Conservation (phyloP, 2,329 filamentous ascomycete species). For the Ceratocystis albifundus region DNA sequence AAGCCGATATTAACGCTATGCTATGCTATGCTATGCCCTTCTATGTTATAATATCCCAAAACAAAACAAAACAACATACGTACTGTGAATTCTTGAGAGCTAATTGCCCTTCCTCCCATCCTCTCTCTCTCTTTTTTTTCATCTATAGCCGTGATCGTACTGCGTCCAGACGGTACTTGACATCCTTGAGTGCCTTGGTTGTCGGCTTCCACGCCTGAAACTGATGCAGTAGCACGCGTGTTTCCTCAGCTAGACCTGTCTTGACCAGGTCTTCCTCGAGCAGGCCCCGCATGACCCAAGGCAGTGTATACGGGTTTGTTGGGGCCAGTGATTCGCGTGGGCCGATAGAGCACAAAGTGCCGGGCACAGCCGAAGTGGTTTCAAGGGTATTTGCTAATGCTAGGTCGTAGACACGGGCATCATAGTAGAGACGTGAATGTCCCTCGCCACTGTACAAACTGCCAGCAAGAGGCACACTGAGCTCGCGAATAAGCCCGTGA, state of each 20-base stretch:
- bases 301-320: conserved; percentile 78
- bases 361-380: conserved; percentile 44
- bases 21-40: too few species aligned
- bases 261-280: conserved; percentile 86
- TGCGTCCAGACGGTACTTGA: conserved; percentile 86
- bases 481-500: conserved; percentile 82
- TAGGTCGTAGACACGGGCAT: conserved; percentile 71
- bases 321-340: conserved; percentile 32
- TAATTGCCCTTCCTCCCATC: too few species aligned
- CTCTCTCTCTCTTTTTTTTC: too few species aligned
- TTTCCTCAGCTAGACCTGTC: conserved; percentile 65
- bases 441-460: conserved; percentile 86
- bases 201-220: conserved; percentile 90
- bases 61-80: too few species aligned
- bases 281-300: conserved; percentile 90
- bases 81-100: too few species aligned
- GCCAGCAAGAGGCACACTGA: conserved; percentile 78
- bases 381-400: conserved; percentile 63
- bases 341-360: conserved; percentile 33
- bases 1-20: too few species aligned
- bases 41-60: too few species aligned
- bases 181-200: conserved; percentile 86
- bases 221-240: conserved; percentile 63
- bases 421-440: conserved; percentile 86
- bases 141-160: conserved; percentile 67